Conservation (phyloP, 495 filamentous ascomycete species). For the Halenospora varia region DNA sequence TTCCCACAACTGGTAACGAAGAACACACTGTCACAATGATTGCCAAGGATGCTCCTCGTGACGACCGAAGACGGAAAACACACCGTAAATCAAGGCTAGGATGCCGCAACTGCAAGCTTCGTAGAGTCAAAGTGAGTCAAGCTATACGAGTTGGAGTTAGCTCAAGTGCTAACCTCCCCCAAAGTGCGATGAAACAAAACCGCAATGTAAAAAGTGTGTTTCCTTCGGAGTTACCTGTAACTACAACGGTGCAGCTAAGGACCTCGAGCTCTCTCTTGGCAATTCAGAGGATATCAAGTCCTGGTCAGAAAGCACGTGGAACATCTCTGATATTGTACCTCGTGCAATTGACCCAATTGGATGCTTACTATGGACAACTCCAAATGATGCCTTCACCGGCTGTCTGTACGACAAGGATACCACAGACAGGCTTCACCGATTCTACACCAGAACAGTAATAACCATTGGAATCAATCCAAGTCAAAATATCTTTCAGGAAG, state of each 20-base stretch:
- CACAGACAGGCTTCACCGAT: conserved; percentile 29
- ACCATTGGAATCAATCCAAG: conserved; percentile 31
- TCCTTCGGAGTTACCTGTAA: conserved; percentile 39
- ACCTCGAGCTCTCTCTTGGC: conserved; percentile 32
- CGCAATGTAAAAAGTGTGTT: conserved; percentile 36
- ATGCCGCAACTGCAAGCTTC: conserved; percentile 45
- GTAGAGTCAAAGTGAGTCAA: conserved; percentile 37
- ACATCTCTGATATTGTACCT: background rate
- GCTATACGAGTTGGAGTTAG: background rate
- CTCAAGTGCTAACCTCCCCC: background rate
- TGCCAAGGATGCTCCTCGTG: background rate
- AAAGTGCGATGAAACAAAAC: conserved; percentile 44
- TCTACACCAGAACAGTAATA: conserved; percentile 35
- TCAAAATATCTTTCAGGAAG: conserved; percentile 25
- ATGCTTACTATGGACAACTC: background rate
- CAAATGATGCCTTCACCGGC: too few relatives aligned
- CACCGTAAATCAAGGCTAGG: conserved; percentile 41
- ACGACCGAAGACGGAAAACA: conserved; percentile 29
- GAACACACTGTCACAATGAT: background rate
- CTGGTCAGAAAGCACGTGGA: background rate
- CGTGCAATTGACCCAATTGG: background rate
- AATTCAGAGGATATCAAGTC: conserved; percentile 26
- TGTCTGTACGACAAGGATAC: too few relatives aligned
- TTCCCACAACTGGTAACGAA: background rate
- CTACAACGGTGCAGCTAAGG: conserved; percentile 28